Evolutionary conservation across 2,329 filamentous ascomycete genomes (phyloP).

Genomic region (Sphaceloma murrayae): DNA sequence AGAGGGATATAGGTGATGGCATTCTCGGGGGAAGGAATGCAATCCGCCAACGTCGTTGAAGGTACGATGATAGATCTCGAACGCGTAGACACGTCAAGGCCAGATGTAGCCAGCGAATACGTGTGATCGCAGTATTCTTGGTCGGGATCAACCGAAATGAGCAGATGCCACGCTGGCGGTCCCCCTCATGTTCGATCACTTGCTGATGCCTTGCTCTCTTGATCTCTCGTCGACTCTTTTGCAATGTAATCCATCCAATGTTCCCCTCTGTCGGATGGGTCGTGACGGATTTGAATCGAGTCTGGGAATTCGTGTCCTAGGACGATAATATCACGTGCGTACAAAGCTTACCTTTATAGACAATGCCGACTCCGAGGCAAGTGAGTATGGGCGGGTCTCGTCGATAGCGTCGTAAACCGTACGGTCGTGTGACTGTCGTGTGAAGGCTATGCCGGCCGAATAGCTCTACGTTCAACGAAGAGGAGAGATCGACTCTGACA

Average conservation of each 20-base stretch:
- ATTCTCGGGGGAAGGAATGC: slow-evolving; percentile 9
- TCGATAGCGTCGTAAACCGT: slow-evolving; percentile 21
- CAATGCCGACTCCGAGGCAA: slow-evolving; percentile 21
- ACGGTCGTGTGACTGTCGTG: slow-evolving; percentile 2
- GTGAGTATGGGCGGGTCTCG: slow-evolving; percentile 24
- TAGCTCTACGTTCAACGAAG: slow-evolving; percentile 35
- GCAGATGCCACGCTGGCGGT: too few species aligned
- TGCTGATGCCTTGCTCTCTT: too few species aligned
- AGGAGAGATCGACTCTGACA: slow-evolving; percentile 29
- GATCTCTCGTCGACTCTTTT: too few species aligned
- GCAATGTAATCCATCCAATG: too few species aligned
- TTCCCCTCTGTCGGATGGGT: too few species aligned
- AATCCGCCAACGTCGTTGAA: slow-evolving; percentile 18
- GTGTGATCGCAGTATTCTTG: too few species aligned
- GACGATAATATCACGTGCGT: slow-evolving; percentile 3
- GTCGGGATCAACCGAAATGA: too few species aligned
- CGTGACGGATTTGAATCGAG: too few species aligned
- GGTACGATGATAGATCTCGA: slow-evolving; percentile 16
- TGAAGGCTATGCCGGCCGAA: slow-evolving; percentile 5
- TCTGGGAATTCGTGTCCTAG: too few species aligned
- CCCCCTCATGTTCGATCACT: too few species aligned
- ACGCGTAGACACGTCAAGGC: slow-evolving; percentile 3
- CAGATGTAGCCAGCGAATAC: too few species aligned
- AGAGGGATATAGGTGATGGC: slow-evolving; percentile 3
- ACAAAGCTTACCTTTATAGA: slow-evolving; percentile 22